Evolutionary conservation across 148 eudicot species (phyloP), one percentile per base, ranked within the genome.

Genomic region (Beta vulgaris): DNA sequence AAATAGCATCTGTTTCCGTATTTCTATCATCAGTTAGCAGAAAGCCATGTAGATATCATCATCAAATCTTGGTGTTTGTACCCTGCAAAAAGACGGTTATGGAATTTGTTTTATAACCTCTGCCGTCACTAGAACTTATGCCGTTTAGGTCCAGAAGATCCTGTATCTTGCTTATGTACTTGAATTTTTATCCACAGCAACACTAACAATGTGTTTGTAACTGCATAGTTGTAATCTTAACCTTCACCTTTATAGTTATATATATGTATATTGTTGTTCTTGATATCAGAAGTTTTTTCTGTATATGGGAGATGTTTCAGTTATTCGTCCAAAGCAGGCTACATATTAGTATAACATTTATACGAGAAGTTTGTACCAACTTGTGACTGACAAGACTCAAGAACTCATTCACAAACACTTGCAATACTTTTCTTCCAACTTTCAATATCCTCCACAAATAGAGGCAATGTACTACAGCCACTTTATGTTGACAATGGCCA

Each of bases 1-100:
- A 10, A 60, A 59, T 16, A 32, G 23, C 53, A 16, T 15, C 35
- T 65, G 29, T 53, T 32, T 18, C 44, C 28, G 29, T 26, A n/a
- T 53, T n/a, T n/a, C 60, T n/a, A 5, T 71, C 39, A 18, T 35
- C 36, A 49, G 7, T 11, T 23, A 53, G 36, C 44, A 25, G 39
- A 32, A 67, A 43, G 44, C 12, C 42, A 35, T 73, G 37, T 74
- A 71, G 46, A 74, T 59, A 31, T 29, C 29, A 46, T 40, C 37
- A 59, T 51, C 26, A 66, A 23, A 68, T 49, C 44, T 69, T 26
- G 34, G 64, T 29, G 48, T 51, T 62, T 29, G 82, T 70, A 69
- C 43, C 42, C 31, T 43, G 35, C 7, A 25, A 6, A 14, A 7
- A 31, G 40, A 71, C 35, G 61, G 46, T 32, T 49, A 23, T 68